Evolutionary conservation across 441 rosid genomes (phyloP).

Genomic region (Populus tomentosa): DNA sequence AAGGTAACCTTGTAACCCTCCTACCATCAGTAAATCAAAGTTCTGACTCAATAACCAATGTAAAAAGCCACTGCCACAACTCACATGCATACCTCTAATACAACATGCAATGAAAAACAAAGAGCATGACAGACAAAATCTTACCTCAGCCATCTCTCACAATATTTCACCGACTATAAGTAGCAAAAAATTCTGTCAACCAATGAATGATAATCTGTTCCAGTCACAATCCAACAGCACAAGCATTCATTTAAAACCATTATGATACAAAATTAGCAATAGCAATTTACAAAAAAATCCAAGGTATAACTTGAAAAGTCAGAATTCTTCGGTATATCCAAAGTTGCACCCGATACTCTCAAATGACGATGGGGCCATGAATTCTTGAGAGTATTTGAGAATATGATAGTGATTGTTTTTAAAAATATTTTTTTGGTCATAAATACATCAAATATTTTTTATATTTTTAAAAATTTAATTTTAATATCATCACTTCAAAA

Average conservation of each 20-base stretch:
- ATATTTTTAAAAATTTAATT: too few species aligned
- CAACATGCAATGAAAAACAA: neutral
- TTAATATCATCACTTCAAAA: too few species aligned
- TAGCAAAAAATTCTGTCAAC: slow-evolving; percentile 5
- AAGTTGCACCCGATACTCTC: neutral
- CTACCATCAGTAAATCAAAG: slow-evolving; percentile 37
- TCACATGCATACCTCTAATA: neutral
- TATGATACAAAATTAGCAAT: neutral
- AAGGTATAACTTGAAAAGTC: neutral
- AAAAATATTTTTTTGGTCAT: too few species aligned
- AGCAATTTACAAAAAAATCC: neutral
- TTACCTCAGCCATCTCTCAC: slow-evolving; percentile 67
- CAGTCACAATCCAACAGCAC: neutral
- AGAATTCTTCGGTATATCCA: neutral
- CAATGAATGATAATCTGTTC: neutral
- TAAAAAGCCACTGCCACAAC: neutral
- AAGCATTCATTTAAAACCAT: neutral
- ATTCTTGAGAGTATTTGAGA: neutral
- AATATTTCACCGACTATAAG: neutral
- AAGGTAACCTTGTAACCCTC: slow-evolving; percentile 68
- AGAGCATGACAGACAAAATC: neutral
- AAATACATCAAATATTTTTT: too few species aligned
- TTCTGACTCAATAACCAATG: neutral
- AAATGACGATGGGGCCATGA: neutral
- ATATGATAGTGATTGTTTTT: too few species aligned